Conservation (phyloP, 2,329 filamentous ascomycete genomes). For the Cladophialophora chaetospira region DNA sequence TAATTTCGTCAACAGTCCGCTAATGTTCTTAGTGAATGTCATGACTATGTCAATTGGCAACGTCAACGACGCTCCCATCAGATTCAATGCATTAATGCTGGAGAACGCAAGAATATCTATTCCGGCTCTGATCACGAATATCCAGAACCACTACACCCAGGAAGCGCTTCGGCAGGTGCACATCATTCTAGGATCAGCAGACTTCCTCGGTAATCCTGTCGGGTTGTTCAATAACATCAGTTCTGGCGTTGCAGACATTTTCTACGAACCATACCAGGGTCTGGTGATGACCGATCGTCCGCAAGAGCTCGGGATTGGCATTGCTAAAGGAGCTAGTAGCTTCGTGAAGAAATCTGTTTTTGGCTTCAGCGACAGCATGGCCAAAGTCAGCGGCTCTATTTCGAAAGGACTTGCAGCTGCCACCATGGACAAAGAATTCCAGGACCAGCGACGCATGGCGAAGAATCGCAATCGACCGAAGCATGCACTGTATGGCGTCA, state of each 20-base stretch:
- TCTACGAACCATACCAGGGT: slow-evolving; percentile 98
- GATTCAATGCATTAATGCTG: slow-evolving; percentile 88
- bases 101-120: slow-evolving; percentile 94
- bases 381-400: slow-evolving; percentile 95
- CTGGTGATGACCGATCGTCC: slow-evolving; percentile 94
- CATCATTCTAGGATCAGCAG: slow-evolving; percentile 93
- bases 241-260: slow-evolving; percentile 95
- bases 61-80: slow-evolving; percentile 94
- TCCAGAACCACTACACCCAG: slow-evolving; percentile 94
- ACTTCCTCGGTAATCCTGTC: slow-evolving; percentile 96
- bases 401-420: slow-evolving; percentile 95
- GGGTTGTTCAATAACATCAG: slow-evolving; percentile 98
- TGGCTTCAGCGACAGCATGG: slow-evolving; percentile 94
- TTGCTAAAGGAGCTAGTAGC: slow-evolving; percentile 93
- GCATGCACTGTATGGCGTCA: slow-evolving; percentile 94
- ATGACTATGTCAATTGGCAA: slow-evolving; percentile 99
- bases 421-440: slow-evolving; percentile 97
- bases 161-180: slow-evolving; percentile 95
- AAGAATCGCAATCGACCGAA: slow-evolving; percentile 91
- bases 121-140: slow-evolving; percentile 77
- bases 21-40: slow-evolving; percentile 99
- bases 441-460: slow-evolving; percentile 91
- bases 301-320: slow-evolving; percentile 90
- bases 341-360: slow-evolving; percentile 99
- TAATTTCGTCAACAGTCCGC: slow-evolving; percentile 84